Base-by-base conservation (phyloP, 805 yeast species). In the Torulaspora delbrueckii region DNA sequence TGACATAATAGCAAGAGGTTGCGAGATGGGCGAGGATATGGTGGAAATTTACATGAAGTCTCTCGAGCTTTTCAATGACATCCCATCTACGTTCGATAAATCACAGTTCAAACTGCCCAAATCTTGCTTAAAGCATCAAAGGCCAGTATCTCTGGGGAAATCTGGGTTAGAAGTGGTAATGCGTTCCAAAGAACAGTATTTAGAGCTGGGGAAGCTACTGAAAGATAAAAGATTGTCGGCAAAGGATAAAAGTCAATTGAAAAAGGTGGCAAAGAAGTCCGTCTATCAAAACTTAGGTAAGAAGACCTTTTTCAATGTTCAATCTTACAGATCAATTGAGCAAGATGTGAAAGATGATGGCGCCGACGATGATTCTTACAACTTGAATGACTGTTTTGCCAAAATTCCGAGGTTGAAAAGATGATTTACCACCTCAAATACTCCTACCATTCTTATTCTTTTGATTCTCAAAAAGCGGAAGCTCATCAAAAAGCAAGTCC, bases 401-500 rank as follows among this genome's bases (percentile, higher is more conserved):
- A 48, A 46, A 19, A 35, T 55, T 18, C 54, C 55, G 12, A 43
- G 47, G 32, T 33, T 35, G 37, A 35, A 22, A 19, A 35, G 41
- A 31, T 22, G 37, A 42, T 23, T 33, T 13, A 19, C 22, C 22
- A 19, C 22, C 3, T 18, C 14, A n/a, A 23, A 25, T 13, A 25
- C 22, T 25, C 14, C 28, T 8, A 12, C 3, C 22, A 25, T 22
- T 25, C 14, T 14, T 8, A 12, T 8, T 27, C 22, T 13, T 27
- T 13, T 25, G 33, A 16, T 19, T 37, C 14, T 38, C 40, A 12
- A 24, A 9, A 12, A 27, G 25, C 24, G 37, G 14, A 14, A 55
- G 28, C 26, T 73, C 81, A 14, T 64, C 70, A 1, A 84, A 32
- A 0, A 81, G 34, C 37, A 75, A 74, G 48, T 89, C 95, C 13